Percentiles rank a stretch among this genome's conserved stretches.
These are phyloP conservation scores for Neonectria coccinea DNA, from an alignment of 2,329 filamentous ascomycete genomes.

Conservation along the genomic window DNA sequence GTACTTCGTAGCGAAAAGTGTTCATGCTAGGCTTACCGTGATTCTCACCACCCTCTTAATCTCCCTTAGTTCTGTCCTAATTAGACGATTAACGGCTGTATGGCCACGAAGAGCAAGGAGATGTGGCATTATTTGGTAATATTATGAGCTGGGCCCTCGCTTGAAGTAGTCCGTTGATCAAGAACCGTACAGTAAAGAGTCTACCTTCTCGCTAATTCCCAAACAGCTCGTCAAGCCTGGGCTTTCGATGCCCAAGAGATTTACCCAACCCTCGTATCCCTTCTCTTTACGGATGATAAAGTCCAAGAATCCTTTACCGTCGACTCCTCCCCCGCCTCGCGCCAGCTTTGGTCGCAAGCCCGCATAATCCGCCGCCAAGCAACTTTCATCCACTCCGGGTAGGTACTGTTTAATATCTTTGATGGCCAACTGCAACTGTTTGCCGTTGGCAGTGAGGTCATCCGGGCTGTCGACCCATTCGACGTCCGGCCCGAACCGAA, in stretches of 20 bases:
- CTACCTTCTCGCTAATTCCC: conserved; percentile 85
- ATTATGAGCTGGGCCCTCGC: not conserved
- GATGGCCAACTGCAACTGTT: conserved; percentile 74
- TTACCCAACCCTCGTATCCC: conserved; percentile 85
- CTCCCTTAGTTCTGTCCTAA: too few species aligned
- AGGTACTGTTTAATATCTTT: conserved; percentile 83
- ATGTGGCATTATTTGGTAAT: too few species aligned
- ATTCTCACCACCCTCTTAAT: too few species aligned
- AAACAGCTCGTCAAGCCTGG: conserved; percentile 89
- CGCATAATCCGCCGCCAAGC: conserved; percentile 84
- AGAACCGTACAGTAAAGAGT: conserved; percentile 59
- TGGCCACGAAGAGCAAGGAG: too few species aligned
- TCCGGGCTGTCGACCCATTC: conserved; percentile 84
- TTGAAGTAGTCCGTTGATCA: not conserved
- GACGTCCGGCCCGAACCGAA: conserved; percentile 94
- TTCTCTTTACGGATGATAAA: conserved; percentile 85
- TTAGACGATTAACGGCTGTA: too few species aligned
- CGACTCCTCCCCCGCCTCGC: conserved; percentile 67
- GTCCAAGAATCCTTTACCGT: conserved; percentile 79
- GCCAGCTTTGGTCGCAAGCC: conserved; percentile 90
- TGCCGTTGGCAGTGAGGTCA: conserved; percentile 75
- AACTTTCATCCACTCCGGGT: conserved; percentile 74
- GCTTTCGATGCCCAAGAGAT: conserved; percentile 92
- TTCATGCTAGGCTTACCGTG: too few species aligned
- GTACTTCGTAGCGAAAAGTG: too few species aligned